Conservation (phyloP, 257 asterid species). For the Solanum acaule region DNA sequence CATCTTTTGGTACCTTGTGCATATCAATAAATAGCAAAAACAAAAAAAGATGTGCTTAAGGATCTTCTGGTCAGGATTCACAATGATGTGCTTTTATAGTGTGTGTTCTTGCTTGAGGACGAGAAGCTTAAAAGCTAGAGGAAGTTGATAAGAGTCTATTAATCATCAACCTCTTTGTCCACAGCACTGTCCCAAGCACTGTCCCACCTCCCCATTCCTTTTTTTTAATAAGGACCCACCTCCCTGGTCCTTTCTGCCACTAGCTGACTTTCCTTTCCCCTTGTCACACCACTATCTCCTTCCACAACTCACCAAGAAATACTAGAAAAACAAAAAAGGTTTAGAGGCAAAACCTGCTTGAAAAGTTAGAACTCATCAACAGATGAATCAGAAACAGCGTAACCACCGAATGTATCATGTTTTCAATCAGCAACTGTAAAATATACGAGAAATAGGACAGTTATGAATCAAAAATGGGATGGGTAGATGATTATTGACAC, state of each 20-base stretch:
- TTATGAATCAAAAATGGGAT: not conserved
- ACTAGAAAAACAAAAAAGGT: not conserved
- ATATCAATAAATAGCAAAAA: not conserved
- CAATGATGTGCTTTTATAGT: not conserved
- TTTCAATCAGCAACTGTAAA: not conserved
- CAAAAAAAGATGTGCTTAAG: not conserved
- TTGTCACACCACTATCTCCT: not conserved
- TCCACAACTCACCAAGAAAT: not conserved
- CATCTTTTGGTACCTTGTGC: not conserved
- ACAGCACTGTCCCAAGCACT: not conserved
- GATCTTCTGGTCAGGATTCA: not conserved
- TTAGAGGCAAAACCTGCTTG: not conserved
- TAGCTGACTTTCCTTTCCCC: not conserved
- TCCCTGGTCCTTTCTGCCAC: not conserved
- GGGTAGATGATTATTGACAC: not conserved
- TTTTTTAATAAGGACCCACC: not conserved
- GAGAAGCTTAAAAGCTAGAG: not conserved
- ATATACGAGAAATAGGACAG: not conserved
- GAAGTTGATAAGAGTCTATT: not conserved
- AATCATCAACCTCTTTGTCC: not conserved
- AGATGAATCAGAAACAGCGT: not conserved
- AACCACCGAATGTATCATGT: not conserved
- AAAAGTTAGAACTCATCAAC: not conserved
- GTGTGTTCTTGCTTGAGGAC: not conserved
- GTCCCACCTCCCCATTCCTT: not conserved